Conservation (phyloP, 192 early-diverging fungal genomes). For the Coemansia sp. region DNA sequence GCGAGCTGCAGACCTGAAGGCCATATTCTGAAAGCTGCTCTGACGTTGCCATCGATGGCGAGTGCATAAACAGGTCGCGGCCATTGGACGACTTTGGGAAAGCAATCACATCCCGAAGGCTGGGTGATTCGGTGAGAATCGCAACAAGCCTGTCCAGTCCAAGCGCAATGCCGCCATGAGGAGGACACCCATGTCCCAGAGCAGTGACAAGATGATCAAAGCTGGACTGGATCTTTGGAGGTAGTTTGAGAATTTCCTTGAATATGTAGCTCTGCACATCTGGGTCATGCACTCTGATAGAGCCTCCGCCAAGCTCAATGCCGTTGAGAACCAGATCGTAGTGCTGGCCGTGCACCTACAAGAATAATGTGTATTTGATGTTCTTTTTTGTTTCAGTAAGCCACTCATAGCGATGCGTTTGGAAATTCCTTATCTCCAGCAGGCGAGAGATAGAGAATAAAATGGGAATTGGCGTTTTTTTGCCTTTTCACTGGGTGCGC, state of each 20-base stretch:
- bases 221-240: constrained; percentile 55
- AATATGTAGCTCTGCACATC: constrained; percentile 75
- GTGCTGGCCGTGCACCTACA: constrained; percentile 70
- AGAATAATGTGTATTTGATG: neutral
- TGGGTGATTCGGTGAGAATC: constrained; percentile 66
- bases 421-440: too few species aligned
- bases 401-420: too few species aligned
- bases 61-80: constrained; percentile 76
- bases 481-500: neutral
- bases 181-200: constrained; percentile 80
- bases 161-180: constrained; percentile 86
- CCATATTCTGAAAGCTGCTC: constrained; percentile 70
- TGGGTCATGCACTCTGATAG: constrained; percentile 82
- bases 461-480: too few species aligned
- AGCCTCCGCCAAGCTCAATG: constrained; percentile 88
- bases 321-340: constrained; percentile 92
- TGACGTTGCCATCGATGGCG: constrained; percentile 64
- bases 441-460: too few species aligned
- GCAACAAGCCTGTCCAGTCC: constrained; percentile 81
- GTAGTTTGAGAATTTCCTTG: constrained; percentile 64
- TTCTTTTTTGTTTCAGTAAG: too few species aligned
- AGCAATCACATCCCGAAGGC: constrained; percentile 88
- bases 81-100: constrained; percentile 86
- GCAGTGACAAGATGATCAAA: constrained; percentile 84
- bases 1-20: constrained; percentile 19